Evolutionary conservation across 352 stramenopile species (phyloP).

Genomic region (Albugo candida): DNA sequence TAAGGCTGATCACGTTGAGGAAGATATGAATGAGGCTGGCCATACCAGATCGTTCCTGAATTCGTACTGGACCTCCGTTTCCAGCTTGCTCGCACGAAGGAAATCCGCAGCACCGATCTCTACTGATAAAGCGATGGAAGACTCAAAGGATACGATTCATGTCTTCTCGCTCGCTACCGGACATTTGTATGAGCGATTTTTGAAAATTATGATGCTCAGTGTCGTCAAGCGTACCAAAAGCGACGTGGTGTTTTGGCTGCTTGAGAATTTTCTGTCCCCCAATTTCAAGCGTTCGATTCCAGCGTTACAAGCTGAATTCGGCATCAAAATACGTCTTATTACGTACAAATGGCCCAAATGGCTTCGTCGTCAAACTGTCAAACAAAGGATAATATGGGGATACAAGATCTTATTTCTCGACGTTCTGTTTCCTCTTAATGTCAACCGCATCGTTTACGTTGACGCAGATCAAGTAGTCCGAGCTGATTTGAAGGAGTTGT

Average conservation of each 20-base stretch:
- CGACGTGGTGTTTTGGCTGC: slow-evolving; percentile 98
- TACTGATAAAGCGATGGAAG: slow-evolving; percentile 2
- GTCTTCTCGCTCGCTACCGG: slow-evolving; percentile 96
- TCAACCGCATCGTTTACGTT: slow-evolving; percentile 99
- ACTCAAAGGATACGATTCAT: slow-evolving; percentile 88
- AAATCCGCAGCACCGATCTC: too few species aligned
- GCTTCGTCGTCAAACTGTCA: slow-evolving; percentile 95
- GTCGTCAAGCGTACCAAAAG: slow-evolving; percentile 92
- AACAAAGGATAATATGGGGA: slow-evolving; percentile 99
- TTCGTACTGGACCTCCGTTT: slow-evolving; percentile 55
- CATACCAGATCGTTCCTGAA: slow-evolving; percentile 7
- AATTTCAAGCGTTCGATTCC: slow-evolving; percentile 91
- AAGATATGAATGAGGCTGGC: slow-evolving; percentile 25
- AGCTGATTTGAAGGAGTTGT: slow-evolving; percentile 96
- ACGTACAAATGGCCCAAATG: slow-evolving; percentile 99
- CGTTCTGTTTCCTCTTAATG: slow-evolving; percentile 95
- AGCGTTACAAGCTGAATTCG: slow-evolving; percentile 82
- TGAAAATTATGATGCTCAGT: slow-evolving; percentile 99
- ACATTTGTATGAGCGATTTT: slow-evolving; percentile 97
- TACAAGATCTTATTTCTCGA: slow-evolving; percentile 99
- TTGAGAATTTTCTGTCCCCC: slow-evolving; percentile 98
- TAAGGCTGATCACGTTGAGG: slow-evolving; percentile 13
- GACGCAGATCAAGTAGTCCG: slow-evolving; percentile 98
- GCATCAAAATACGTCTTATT: slow-evolving; percentile 97
- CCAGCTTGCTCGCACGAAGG: too few species aligned